Base-by-base conservation (phyloP, 345 rosid genomes). In the Lepidium didymum region DNA sequence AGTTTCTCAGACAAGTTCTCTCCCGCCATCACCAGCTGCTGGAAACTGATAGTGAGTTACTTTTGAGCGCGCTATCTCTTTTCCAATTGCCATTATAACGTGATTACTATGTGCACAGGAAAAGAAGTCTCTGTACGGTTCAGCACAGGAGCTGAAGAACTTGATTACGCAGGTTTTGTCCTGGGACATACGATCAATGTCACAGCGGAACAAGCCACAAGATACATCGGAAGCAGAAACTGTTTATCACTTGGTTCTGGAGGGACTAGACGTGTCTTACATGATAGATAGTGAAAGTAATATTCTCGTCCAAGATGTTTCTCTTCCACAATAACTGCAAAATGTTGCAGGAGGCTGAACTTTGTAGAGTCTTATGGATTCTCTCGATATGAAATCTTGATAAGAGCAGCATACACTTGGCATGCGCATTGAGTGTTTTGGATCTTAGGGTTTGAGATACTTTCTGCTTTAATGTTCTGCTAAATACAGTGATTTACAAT, bases 151-250 rank as follows among this genome's bases (percentile, higher is more conserved):
- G 77, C 60, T 90, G 3, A 83, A 81, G 72, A 73, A 68, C 77
- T 77, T 93, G 82, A 79, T 93, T 47, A 60, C 75, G 35, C 90
- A 87, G 77, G 94, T 87, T 16, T 89, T 93, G 56, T 83, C 92
- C 12, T 93, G 98, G 98, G 98, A 93, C 81, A 90, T 93, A 60
- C 87, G 94, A 63, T 90, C 98, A 55, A 70, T 85, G 60, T 93
- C 94, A 10, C 98, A 90, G 62, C 74, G 86, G 54, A 85, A 77
- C 66, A 79, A 73, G 73, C 90, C 86, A 72, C 53, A 67, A 79
- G 72, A 49, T 67, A 33, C 70, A 36, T 56, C 75, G 16, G 62
- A 42, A 0, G 73, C 52, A 8, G 41, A 70, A 33, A 66, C 78
- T 29, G 58, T 81, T 6, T 93, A 88, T 78, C 98, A 88, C 79